Evolutionary conservation across 768 basidiomycete species (phyloP).

Genomic region (Macrolepiota fuliginosa): DNA sequence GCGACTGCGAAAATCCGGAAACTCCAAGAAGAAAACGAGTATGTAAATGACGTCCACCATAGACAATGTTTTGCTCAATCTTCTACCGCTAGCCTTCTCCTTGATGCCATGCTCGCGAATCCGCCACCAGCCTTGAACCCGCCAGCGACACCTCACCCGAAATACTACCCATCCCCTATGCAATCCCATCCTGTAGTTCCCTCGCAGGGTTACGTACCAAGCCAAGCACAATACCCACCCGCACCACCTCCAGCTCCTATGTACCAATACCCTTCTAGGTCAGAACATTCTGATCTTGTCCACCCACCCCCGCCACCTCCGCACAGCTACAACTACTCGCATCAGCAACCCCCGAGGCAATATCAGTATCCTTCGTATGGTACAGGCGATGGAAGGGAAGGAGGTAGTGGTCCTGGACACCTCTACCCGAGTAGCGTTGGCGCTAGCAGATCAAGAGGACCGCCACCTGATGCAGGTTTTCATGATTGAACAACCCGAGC

Average conservation of each 20-base stretch:
- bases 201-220: constrained; percentile 1
- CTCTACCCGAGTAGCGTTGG: background rate
- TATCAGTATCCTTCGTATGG: constrained; percentile 1
- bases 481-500: background rate
- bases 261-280: background rate
- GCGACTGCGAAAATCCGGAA: constrained; percentile 9
- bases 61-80: background rate
- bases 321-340: background rate
- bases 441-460: background rate
- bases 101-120: constrained; percentile 12
- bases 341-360: constrained; percentile 2
- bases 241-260: background rate
- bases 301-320: constrained; percentile 1
- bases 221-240: background rate
- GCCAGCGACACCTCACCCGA: background rate
- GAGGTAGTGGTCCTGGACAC: background rate
- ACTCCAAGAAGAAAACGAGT: constrained; percentile 14
- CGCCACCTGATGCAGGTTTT: background rate
- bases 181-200: background rate
- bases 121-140: background rate
- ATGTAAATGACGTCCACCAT: background rate
- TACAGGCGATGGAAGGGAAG: constrained; percentile 1
- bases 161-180: constrained; percentile 2
- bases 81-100: constrained; percentile 7
- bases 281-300: background rate